A percentile compares a stretch with the other conserved stretches of the same genome.
Conservation (phyloP, 495 filamentous ascomycete species). For the Penicillium coprophilum region DNA sequence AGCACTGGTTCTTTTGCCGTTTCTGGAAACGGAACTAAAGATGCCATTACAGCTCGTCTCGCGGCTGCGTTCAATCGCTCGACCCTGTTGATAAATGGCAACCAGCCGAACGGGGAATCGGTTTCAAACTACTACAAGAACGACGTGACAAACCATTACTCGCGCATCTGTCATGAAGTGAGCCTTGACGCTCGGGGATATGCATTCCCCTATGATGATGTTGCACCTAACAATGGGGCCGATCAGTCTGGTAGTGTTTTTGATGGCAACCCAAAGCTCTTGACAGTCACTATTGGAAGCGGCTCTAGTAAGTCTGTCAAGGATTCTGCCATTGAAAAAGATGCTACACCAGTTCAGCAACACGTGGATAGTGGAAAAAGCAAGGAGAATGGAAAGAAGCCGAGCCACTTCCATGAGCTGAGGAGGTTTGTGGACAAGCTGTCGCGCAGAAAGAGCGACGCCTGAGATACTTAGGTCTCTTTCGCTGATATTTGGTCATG, state of each 20-base stretch:
- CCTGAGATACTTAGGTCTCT: not conserved
- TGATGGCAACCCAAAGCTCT: constrained; percentile 53
- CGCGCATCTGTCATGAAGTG: constrained; percentile 62
- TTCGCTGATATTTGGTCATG: not conserved
- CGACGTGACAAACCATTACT: constrained; percentile 68
- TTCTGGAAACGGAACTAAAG: constrained; percentile 44
- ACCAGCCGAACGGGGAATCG: constrained; percentile 51
- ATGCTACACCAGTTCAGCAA: not conserved
- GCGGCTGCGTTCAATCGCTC: constrained; percentile 68
- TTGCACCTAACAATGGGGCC: constrained; percentile 52
- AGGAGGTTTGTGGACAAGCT: constrained; percentile 18
- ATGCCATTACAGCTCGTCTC: constrained; percentile 62
- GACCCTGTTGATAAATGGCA: constrained; percentile 51
- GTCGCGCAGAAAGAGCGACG: constrained; percentile 8
- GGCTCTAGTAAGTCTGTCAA: constrained; percentile 12
- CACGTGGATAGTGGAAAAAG: not conserved
- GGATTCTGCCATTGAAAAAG: not conserved
- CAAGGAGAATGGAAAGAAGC: constrained; percentile 11
- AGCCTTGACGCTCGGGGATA: constrained; percentile 66
- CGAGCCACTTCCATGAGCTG: constrained; percentile 8
- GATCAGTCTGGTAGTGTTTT: constrained; percentile 67
- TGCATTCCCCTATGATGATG: constrained; percentile 80
- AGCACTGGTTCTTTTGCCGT: constrained; percentile 66
- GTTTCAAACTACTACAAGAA: constrained; percentile 54
- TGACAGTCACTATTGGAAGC: constrained; percentile 66